Evolutionary conservation across 2,329 filamentous ascomycete species (phyloP), one percentile per base, ranked within the genome.

Genomic region (Trichoderma guizhouense): DNA sequence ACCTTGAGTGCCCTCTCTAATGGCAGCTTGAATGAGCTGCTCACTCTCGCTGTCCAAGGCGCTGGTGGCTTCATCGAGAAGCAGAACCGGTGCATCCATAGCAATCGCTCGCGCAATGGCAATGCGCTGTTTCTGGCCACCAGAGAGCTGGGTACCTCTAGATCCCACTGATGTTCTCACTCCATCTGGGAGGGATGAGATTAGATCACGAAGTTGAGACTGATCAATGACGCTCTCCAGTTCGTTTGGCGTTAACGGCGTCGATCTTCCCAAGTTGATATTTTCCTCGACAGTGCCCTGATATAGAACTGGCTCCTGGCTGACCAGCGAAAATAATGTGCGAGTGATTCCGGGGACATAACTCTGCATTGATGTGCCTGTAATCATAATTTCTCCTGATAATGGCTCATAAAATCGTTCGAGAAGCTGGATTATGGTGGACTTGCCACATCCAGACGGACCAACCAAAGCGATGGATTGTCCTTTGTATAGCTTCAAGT

Each of bases 81-180:
- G 58, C 2, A 71, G 36, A 34, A 71, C 36, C 7, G 58, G 43
- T 15, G 58, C n/a, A 47, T 63, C 61, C 43, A 36, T 24, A 30
- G 61, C 30, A 43, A 71, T 34, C 15, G 57, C 57, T 14, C 68
- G 15, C 14, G 68, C 58, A 36, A 74, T 74, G 12, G 73, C 72
- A 28, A 74, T 74, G 21, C 73, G 69, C 14, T 74, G 73, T 14
- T 69, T 65, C 53, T 74, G 73, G 3, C 73, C 73, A 15, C 73
- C 73, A 5, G 72, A 73, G 6, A 74, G 67, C 11, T 63, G 55
- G 12, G 62, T 65, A 6, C 73, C 73, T 8, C 69, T 58, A 24
- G 94, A 90, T 69, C 95, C 95, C 24, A 95, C 94, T 72, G 91
- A 90, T 0, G 95, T 98, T 78, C 97, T 93, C 5, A 98, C 88